Evolutionary conservation across 352 stramenopile genomes (phyloP).

Genomic region (Paralagenidium karlingii): DNA sequence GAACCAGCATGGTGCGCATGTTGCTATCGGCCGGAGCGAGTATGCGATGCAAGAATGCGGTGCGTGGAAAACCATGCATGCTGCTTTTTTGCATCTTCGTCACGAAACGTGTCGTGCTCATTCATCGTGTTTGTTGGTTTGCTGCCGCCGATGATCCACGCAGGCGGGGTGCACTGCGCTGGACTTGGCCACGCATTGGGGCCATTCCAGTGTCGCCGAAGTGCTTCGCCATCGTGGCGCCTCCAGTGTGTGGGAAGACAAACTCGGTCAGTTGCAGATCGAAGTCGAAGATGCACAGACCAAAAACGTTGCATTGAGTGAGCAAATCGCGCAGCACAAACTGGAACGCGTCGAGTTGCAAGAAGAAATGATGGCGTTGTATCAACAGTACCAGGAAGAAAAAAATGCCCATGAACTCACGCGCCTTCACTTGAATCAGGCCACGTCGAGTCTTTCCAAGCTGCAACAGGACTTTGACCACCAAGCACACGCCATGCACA

Average conservation of each 20-base stretch:
- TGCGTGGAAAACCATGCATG: not conserved
- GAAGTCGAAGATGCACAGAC: constrained; percentile 40
- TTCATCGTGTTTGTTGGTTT: constrained; percentile 1
- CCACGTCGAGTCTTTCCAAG: constrained; percentile 1
- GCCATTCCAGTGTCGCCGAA: constrained; percentile 52
- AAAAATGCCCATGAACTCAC: constrained; percentile 15
- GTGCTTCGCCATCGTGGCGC: constrained; percentile 50
- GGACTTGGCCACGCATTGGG: constrained; percentile 62
- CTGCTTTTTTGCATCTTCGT: not conserved
- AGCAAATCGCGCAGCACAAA: constrained; percentile 13
- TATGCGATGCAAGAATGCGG: constrained; percentile 61
- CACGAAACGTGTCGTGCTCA: not conserved
- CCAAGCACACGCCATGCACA: no score
- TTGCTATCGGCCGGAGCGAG: constrained; percentile 41
- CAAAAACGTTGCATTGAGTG: constrained; percentile 14
- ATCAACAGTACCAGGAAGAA: constrained; percentile 30
- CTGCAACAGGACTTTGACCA: constrained; percentile 4
- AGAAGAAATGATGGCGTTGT: constrained; percentile 18
- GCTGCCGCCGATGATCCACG: no score
- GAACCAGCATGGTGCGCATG: constrained; percentile 48
- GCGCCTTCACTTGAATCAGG: constrained; percentile 1
- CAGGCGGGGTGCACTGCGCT: constrained; percentile 50
- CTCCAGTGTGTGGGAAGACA: constrained; percentile 62
- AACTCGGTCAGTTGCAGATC: constrained; percentile 48
- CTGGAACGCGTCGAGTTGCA: constrained; percentile 8